Base-by-base conservation (phyloP, 495 filamentous ascomycete genomes). In the Tetracladium setigerum region DNA sequence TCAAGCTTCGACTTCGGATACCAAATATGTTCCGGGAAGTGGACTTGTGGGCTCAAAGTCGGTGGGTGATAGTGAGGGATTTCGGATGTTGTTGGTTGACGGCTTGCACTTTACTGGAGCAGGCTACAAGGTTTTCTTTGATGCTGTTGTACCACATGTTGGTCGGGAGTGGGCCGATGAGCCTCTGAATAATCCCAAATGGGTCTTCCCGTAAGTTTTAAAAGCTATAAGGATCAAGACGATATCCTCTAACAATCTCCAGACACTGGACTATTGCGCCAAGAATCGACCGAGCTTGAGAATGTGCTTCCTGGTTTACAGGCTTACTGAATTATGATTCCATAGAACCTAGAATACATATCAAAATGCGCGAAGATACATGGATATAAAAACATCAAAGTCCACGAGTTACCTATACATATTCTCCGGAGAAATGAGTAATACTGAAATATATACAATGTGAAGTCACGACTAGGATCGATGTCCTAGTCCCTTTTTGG, bases 31-130 rank as follows among this genome's bases (percentile, higher is more conserved):
- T 54, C 67, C 67, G 22, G 62, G 66, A n/a, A 62, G 59, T 14
- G 64, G 62, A 36, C 59, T 72, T 39, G 53, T 62, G 43, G 62
- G 56, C 19, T 65, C 71, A 1, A 57, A 61, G 17, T 55, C 54
- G 41, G 58, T 67, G 18, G 71, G 72, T 9, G 65, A 71, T 47
- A 57, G 61, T 47, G 61, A 66, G n/a, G 63, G 64, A 27, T 57
- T 78, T 31, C 63, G 73, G 47, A 56, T 63, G 10, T 62, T 78
- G 41, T 52, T 78, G 15, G 68, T 70, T 12, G 74, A 78, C 41
- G 74, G 74, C 12, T 58, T 78, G 31, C 74, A 78, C 58, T 59
- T 78, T 47, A 76, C 66, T 55, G 62, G 67, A n/a, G 64, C 65
- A 44, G 62, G 69, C 7, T 78, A 78, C 52, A 65, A 52, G 38